Evolutionary conservation across 139 green algal genomes (phyloP).

Genomic region (Asterochloris sp.): DNA sequence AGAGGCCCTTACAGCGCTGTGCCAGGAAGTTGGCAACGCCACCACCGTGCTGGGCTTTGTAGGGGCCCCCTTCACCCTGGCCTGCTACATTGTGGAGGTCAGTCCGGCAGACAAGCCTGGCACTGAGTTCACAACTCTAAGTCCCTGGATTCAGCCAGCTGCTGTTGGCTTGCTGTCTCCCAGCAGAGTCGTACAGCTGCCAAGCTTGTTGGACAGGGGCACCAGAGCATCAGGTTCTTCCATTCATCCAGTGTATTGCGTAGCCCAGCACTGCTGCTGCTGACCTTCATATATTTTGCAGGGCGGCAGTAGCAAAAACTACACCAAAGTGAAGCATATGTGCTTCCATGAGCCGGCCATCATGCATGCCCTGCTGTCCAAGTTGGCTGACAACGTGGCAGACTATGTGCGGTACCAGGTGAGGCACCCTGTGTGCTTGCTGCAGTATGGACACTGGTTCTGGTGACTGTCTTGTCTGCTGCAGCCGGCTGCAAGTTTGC

Average conservation of each 20-base stretch:
- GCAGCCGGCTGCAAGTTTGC: too few relatives aligned
- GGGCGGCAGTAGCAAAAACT: constrained; percentile 64
- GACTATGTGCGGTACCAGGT: constrained; percentile 93
- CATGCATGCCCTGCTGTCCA: constrained; percentile 59
- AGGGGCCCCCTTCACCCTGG: constrained; percentile 91
- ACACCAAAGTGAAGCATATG: constrained; percentile 85
- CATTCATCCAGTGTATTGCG: too few relatives aligned
- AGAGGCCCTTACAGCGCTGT: constrained; percentile 74
- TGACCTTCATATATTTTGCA: neutral
- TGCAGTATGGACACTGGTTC: too few relatives aligned
- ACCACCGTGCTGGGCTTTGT: constrained; percentile 89
- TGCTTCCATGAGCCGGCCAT: constrained; percentile 74
- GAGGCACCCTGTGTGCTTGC: neutral
- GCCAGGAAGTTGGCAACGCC: constrained; percentile 64
- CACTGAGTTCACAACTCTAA: too few relatives aligned
- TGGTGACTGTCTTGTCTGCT: too few relatives aligned
- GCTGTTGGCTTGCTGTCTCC: too few relatives aligned
- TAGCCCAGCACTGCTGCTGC: too few relatives aligned
- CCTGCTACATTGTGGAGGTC: constrained; percentile 92
- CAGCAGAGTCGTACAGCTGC: too few relatives aligned
- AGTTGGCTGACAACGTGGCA: constrained; percentile 83
- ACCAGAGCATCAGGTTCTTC: too few relatives aligned
- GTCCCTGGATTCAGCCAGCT: too few relatives aligned
- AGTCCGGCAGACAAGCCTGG: neutral
- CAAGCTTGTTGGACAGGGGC: too few relatives aligned